These are phyloP conservation scores for Gloeostereum incarnatum DNA, from an alignment of 768 basidiomycete genomes.

Conservation along the genomic window DNA sequence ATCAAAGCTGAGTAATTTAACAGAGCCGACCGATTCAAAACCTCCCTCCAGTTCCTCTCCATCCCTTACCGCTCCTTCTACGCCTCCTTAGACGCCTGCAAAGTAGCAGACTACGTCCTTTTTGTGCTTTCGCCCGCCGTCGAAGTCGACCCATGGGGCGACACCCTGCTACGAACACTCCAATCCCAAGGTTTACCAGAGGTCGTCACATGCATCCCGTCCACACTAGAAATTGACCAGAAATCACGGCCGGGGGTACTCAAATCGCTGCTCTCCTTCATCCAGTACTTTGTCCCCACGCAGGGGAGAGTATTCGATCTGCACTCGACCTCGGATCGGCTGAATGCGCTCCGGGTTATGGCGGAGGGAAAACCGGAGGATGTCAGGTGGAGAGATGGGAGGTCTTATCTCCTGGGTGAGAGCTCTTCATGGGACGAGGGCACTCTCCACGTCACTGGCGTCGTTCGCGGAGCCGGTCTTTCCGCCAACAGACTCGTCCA, in stretches of 20 bases:
- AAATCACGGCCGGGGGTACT: slow-evolving; percentile 63
- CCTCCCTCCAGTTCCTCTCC: slow-evolving; percentile 80
- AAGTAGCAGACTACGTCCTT: slow-evolving; percentile 86
- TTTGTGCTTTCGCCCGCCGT: slow-evolving; percentile 72
- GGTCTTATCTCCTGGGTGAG: slow-evolving; percentile 67
- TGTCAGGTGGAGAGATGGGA: slow-evolving; percentile 75
- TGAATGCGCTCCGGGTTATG: slow-evolving; percentile 67
- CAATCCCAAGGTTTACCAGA: slow-evolving; percentile 90
- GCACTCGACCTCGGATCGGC: slow-evolving; percentile 47
- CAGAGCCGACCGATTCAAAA: slow-evolving; percentile 87
- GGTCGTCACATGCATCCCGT: slow-evolving; percentile 65
- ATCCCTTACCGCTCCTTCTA: slow-evolving; percentile 68
- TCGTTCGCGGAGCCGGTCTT: slow-evolving; percentile 70
- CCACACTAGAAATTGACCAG: slow-evolving; percentile 39
- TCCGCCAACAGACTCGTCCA: slow-evolving; percentile 84
- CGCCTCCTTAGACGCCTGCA: slow-evolving; percentile 73
- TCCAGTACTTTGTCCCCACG: slow-evolving; percentile 88
- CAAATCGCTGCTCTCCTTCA: slow-evolving; percentile 89
- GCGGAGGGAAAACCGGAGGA: slow-evolving; percentile 80
- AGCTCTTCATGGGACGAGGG: slow-evolving; percentile 53
- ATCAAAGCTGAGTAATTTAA: slow-evolving; percentile 1
- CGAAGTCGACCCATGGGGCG: slow-evolving; percentile 83
- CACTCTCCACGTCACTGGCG: slow-evolving; percentile 67
- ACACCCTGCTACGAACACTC: slow-evolving; percentile 76
- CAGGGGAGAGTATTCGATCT: slow-evolving; percentile 74